These are phyloP conservation scores for Entomophthora muscae DNA, from an alignment of 371 early-diverging fungal genomes.

Conservation along the genomic window DNA sequence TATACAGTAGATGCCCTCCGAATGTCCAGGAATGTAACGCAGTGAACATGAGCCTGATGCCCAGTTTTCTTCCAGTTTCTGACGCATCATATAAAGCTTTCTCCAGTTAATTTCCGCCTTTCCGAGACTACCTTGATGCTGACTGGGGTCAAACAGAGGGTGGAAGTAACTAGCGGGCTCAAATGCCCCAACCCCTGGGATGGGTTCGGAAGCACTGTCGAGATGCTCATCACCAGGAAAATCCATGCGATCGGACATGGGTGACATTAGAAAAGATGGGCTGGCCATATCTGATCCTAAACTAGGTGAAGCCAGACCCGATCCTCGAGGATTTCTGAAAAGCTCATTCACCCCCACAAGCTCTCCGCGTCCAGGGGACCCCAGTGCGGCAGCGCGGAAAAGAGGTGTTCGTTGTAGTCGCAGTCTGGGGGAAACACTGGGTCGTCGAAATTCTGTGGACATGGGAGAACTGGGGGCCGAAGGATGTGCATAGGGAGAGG, in stretches of 20 bases:
- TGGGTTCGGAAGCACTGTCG: constrained; percentile 10
- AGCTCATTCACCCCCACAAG: background rate
- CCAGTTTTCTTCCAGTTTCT: constrained; percentile 45
- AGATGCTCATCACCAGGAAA: background rate
- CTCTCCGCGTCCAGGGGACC: background rate
- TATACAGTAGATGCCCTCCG: constrained; percentile 82
- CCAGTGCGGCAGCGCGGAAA: background rate
- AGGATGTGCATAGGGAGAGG: background rate
- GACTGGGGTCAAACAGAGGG: constrained; percentile 8
- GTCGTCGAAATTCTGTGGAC: background rate
- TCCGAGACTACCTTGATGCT: constrained; percentile 8
- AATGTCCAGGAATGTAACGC: constrained; percentile 53
- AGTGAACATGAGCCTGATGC: constrained; percentile 31
- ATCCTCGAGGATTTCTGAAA: background rate
- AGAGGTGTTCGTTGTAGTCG: background rate
- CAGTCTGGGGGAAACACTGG: background rate
- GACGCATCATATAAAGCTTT: constrained; percentile 35
- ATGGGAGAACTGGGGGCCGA: constrained; percentile 3
- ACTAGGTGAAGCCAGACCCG: background rate
- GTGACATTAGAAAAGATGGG: constrained; percentile 9
- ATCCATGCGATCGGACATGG: background rate
- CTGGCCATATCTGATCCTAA: background rate
- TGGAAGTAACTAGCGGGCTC: constrained; percentile 9
- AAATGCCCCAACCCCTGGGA: background rate
- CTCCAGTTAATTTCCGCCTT: constrained; percentile 37